These are phyloP conservation scores for Penicillium sp. DNA, from an alignment of 2,329 filamentous ascomycete species.

Conservation along the genomic window DNA sequence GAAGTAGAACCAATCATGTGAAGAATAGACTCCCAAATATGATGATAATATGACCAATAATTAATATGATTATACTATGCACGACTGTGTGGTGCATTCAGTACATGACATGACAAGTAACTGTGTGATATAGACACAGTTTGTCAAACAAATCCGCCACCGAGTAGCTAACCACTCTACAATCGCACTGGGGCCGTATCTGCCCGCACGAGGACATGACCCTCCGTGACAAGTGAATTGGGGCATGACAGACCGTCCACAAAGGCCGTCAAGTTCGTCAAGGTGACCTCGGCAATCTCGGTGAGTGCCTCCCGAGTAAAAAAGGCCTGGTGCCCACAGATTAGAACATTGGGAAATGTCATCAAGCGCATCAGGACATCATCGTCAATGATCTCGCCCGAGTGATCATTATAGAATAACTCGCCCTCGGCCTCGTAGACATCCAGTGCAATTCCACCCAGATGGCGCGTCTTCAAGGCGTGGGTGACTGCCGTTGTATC, in stretches of 20 bases:
- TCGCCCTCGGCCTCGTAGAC: slow-evolving; percentile 64
- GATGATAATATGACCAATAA: not conserved
- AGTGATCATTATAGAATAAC: slow-evolving; percentile 67
- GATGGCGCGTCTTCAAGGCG: slow-evolving; percentile 59
- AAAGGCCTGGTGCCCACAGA: slow-evolving; percentile 70
- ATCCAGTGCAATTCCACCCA: slow-evolving; percentile 65
- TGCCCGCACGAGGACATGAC: slow-evolving; percentile 25
- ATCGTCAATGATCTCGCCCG: slow-evolving; percentile 64
- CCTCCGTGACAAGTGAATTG: slow-evolving; percentile 32
- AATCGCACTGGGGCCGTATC: slow-evolving; percentile 33
- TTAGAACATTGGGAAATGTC: slow-evolving; percentile 67
- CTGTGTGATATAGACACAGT: no score
- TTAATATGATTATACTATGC: not conserved
- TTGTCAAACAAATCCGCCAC: no score
- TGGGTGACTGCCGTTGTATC: slow-evolving; percentile 61
- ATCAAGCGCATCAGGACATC: slow-evolving; percentile 65
- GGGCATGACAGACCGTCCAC: slow-evolving; percentile 23
- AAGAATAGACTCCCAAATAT: no score
- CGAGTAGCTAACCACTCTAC: slow-evolving; percentile 4
- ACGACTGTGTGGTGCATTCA: not conserved
- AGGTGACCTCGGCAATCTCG: slow-evolving; percentile 62
- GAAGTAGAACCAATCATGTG: no score
- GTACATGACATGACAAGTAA: no score
- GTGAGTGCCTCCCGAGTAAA: slow-evolving; percentile 65
- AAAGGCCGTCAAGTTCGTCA: slow-evolving; percentile 54